Evolutionary conservation across 192 early-diverging fungal species (phyloP).

Genomic region (Gorgonomyces haynaldii): DNA sequence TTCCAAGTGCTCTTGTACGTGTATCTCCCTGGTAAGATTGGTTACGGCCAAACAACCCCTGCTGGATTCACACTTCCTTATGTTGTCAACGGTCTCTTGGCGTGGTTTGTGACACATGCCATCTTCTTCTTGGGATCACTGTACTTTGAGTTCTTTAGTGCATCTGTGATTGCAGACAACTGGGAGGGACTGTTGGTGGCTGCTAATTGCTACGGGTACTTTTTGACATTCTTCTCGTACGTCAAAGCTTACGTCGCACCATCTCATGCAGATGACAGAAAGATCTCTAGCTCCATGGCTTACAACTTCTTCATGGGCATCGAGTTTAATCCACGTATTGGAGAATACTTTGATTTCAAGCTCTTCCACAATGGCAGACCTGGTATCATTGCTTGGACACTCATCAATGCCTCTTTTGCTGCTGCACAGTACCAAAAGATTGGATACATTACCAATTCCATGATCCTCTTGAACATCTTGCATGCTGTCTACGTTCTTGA

Average conservation of each 20-base stretch:
- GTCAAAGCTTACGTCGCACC: slow-evolving; percentile 60
- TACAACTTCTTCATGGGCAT: slow-evolving; percentile 74
- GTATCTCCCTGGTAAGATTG: slow-evolving; percentile 53
- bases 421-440: slow-evolving; percentile 62
- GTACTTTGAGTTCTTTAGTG: slow-evolving; percentile 48
- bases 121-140: slow-evolving; percentile 54
- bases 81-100: slow-evolving; percentile 66
- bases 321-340: slow-evolving; percentile 71
- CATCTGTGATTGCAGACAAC: slow-evolving; percentile 62
- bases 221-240: slow-evolving; percentile 59
- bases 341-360: slow-evolving; percentile 69
- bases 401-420: slow-evolving; percentile 67
- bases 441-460: slow-evolving; percentile 69
- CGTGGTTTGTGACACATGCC: slow-evolving; percentile 58
- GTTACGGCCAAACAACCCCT: slow-evolving; percentile 61
- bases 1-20: slow-evolving; percentile 61
- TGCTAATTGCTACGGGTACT: slow-evolving; percentile 67
- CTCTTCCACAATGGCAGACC: slow-evolving; percentile 74
- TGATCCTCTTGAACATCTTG: slow-evolving; percentile 63
- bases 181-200: slow-evolving; percentile 61
- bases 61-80: slow-evolving; percentile 62
- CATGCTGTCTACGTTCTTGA: slow-evolving; percentile 66
- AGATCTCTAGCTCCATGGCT: slow-evolving; percentile 59
- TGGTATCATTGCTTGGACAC: slow-evolving; percentile 76
- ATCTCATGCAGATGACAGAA: slow-evolving; percentile 63